Base-by-base conservation (phyloP, 331 rosid species). In the Telfairia occidentalis region DNA sequence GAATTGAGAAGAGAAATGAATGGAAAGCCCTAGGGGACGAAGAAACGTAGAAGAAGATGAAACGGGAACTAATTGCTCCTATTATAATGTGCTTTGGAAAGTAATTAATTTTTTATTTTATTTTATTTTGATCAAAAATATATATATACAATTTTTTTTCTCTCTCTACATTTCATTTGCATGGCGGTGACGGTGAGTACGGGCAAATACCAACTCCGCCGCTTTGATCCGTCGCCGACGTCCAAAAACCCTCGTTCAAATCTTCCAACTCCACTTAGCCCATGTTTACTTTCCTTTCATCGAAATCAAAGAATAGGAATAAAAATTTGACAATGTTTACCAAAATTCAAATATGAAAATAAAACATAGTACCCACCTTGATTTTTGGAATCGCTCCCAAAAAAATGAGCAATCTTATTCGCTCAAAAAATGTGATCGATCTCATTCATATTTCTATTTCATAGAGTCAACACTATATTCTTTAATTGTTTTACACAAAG, bases 21-120 rank as follows among this genome's bases (percentile, higher is more conserved):
- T 28, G 76, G 60, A 30, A 71, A 48, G 76, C 76, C 76, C 76
- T 71, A 71, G 76, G 11, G 45, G 30, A 29, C 42, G 46, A 26
- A 60, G 30, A n/a, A 48, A 32, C 15, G 43, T 46, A 46, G 60
- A 71, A 49, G 18, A 71, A 0, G 18, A n/a, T n/a, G n/a, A 71
- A 71, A 29, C 1, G 29, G 42, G 57, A 71, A 71, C 60, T 28
- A 9, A 48, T 71, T 52, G 11, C 49, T 26, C 76, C 9, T 48
- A 46, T 71, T 71, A 49, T 71, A 49, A 10, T 71, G 30, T 70
- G 3, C 7, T 46, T 46, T 21, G n/a, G 8, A 65, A 5, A 65
- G 32, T 13, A 24, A 5, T 67, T 66, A 0, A n/a, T 18, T 2
- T 60, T 30, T 30, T 7, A 0, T 61, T 34, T 29, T 1, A 7